These are phyloP conservation scores for Peniophora sp. DNA, from an alignment of 1,284 basidiomycete species.

Conservation along the genomic window DNA sequence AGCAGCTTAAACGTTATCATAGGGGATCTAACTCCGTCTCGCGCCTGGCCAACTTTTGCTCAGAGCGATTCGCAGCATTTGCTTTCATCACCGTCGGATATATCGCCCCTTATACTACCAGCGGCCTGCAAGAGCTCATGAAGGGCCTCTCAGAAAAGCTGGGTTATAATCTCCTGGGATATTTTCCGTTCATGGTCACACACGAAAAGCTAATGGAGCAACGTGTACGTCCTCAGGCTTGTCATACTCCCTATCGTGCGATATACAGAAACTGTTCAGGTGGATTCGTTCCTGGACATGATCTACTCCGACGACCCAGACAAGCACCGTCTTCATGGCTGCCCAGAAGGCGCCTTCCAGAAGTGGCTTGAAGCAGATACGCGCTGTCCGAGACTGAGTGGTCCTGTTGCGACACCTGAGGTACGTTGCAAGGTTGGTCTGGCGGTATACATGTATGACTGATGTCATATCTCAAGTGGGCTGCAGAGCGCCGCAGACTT, in stretches of 20 bases:
- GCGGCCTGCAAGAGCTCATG: conserved; percentile 12
- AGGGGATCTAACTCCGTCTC: conserved; percentile 32
- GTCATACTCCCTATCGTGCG: too few relatives aligned
- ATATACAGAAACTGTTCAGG: conserved; percentile 13
- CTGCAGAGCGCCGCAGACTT: conserved; percentile 1
- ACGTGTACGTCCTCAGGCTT: conserved; percentile 19
- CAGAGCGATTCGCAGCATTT: conserved; percentile 31
- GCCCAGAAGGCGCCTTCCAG: conserved; percentile 16
- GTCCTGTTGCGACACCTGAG: neutral
- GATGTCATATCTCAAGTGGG: neutral
- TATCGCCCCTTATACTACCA: conserved; percentile 19
- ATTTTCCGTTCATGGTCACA: conserved; percentile 24
- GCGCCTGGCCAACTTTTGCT: conserved; percentile 29
- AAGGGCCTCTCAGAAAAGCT: conserved; percentile 35
- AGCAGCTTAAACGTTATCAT: too few relatives aligned
- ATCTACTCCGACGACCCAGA: conserved; percentile 18
- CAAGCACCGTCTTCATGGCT: conserved; percentile 18
- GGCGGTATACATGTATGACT: too few relatives aligned
- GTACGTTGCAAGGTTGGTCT: too few relatives aligned
- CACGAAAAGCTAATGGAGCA: conserved; percentile 19
- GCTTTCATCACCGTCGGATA: conserved; percentile 34
- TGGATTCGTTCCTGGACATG: conserved; percentile 22
- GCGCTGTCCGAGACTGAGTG: conserved; percentile 9
- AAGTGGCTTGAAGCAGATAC: conserved; percentile 18
- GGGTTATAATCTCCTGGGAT: conserved; percentile 22